Percentiles rank a stretch among this genome's conserved stretches.
phyloP scores from a whole-genome alignment of 78 protist genomes.

The Dictyostelium capitatum region DNA sequence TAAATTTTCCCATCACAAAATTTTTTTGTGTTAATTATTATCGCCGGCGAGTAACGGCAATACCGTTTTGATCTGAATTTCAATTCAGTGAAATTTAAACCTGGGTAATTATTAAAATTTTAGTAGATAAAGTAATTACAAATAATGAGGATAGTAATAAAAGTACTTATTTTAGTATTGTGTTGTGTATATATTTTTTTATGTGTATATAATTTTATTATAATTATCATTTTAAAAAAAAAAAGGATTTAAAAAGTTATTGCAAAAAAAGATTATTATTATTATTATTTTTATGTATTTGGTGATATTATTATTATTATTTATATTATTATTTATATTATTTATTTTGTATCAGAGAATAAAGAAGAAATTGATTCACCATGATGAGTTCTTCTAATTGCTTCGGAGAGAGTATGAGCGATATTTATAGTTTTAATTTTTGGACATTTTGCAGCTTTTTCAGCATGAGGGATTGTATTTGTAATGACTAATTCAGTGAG shows the following conservation, averaged over 20 bases:
- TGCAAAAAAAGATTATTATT: neutral
- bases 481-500: conserved; percentile 86
- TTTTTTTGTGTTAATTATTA: too few relatives aligned
- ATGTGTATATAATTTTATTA: neutral
- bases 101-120: too few relatives aligned
- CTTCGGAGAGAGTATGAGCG: conserved; percentile 91
- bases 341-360: conserved; percentile 55
- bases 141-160: too few relatives aligned
- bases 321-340: neutral
- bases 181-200: neutral
- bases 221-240: neutral
- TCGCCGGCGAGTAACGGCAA: too few relatives aligned
- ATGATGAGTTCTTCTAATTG: conserved; percentile 93
- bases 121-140: too few relatives aligned
- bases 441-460: conserved; percentile 75
- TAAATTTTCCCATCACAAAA: too few relatives aligned
- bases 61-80: too few relatives aligned
- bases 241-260: neutral
- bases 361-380: conserved; percentile 85
- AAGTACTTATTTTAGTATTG: too few relatives aligned
- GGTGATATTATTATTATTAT: neutral
- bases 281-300: neutral
- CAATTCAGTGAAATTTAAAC: too few relatives aligned
- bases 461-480: conserved; percentile 91
- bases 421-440: conserved; percentile 86